Evolutionary conservation across 202 grass and related monocot species (phyloP).

Genomic region (Setaria italica): DNA sequence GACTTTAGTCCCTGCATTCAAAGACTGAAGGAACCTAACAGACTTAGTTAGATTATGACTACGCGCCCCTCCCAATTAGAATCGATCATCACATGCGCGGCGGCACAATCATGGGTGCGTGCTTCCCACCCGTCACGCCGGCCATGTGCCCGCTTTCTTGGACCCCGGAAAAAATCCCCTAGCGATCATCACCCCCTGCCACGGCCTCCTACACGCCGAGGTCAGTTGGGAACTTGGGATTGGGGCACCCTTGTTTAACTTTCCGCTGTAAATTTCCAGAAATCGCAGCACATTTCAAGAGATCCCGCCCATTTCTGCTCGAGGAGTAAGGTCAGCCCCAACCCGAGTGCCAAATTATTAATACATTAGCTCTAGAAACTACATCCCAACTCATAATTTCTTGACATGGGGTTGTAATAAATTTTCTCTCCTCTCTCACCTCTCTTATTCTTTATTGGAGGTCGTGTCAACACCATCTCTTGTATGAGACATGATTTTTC

Average conservation of each 20-base stretch:
- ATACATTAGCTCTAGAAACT: no score
- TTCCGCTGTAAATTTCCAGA: background rate
- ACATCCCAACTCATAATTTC: no score
- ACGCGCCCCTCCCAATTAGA: slow-evolving; percentile 2
- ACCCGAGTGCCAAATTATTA: no score
- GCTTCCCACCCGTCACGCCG: slow-evolving; percentile 43
- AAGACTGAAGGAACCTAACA: no score
- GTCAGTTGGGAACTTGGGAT: background rate
- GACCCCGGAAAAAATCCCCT: background rate
- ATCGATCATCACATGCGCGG: slow-evolving; percentile 34
- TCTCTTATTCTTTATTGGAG: no score
- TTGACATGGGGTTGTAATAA: no score
- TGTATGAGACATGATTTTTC: no score
- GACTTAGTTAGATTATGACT: background rate
- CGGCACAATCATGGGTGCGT: slow-evolving; percentile 42
- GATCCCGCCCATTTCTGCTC: background rate
- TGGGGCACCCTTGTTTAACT: background rate
- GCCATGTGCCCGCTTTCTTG: slow-evolving; percentile 56
- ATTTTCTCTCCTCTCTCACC: no score
- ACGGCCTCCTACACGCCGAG: background rate
- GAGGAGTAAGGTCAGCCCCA: background rate
- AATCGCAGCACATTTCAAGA: background rate
- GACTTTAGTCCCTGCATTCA: no score
- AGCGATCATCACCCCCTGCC: slow-evolving; percentile 21
- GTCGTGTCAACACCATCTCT: no score